phyloP scores from a whole-genome alignment of 441 rosid species.

The California macrophylla region DNA sequence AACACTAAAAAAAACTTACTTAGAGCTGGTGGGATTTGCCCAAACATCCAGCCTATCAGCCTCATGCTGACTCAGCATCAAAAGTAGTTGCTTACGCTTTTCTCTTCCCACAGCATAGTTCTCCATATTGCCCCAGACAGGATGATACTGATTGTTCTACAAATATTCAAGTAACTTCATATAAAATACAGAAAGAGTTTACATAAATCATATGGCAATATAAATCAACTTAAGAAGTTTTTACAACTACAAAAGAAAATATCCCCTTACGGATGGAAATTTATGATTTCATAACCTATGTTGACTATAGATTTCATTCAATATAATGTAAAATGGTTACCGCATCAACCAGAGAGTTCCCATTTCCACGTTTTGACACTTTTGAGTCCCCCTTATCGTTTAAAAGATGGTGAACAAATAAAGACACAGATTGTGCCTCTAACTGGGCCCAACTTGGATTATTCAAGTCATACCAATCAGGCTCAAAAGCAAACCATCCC shows the following conservation, averaged over 20 bases:
- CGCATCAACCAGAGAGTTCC: slow-evolving; percentile 42
- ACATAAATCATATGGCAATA: background rate
- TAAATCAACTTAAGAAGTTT: slow-evolving; percentile 9
- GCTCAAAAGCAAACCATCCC: slow-evolving; percentile 98
- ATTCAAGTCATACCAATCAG: slow-evolving; percentile 72
- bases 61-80: slow-evolving; percentile 92
- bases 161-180: slow-evolving; percentile 21
- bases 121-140: slow-evolving; percentile 95
- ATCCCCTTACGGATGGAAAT: background rate
- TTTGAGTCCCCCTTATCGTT: slow-evolving; percentile 53
- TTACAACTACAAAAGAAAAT: background rate
- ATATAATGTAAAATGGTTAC: slow-evolving; percentile 22
- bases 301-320: background rate
- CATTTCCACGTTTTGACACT: slow-evolving; percentile 54
- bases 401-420: slow-evolving; percentile 66
- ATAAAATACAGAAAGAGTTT: slow-evolving; percentile 14
- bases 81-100: slow-evolving; percentile 80
- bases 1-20: slow-evolving; percentile 13
- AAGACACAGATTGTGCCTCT: slow-evolving; percentile 77
- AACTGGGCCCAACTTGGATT: slow-evolving; percentile 57
- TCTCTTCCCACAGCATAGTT: slow-evolving; percentile 69
- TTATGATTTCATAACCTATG: background rate
- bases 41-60: slow-evolving; percentile 98
- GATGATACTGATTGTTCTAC: slow-evolving; percentile 71
- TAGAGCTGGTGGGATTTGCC: slow-evolving; percentile 82